A percentile compares a stretch with the other conserved stretches of the same genome.
Evolutionary conservation across 2,329 filamentous ascomycete genomes (phyloP).

Genomic region (Rhexocercosporidium sp.): DNA sequence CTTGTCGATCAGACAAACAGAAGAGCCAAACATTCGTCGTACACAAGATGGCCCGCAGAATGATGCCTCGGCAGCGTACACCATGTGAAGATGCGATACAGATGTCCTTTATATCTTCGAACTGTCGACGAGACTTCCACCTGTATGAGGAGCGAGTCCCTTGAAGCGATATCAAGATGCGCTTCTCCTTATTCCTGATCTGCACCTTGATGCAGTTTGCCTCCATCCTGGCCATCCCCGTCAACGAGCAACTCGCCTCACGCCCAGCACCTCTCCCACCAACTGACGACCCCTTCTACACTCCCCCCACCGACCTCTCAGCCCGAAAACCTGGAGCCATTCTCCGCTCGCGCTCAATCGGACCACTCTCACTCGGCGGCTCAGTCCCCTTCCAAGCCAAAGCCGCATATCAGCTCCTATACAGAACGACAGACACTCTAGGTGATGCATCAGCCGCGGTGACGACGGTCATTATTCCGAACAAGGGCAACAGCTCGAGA

Average conservation of each 20-base stretch:
- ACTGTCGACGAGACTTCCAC: background rate
- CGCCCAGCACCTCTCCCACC: slow-evolving; percentile 37
- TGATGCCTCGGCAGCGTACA: background rate
- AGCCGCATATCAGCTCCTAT: slow-evolving; percentile 45
- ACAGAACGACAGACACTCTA: no score
- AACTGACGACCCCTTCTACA: slow-evolving; percentile 46
- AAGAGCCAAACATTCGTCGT: background rate
- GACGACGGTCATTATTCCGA: no score
- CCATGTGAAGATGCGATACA: no score
- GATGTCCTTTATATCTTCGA: no score
- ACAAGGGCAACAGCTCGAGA: no score
- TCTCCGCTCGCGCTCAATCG: slow-evolving; percentile 39
- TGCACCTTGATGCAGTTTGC: background rate
- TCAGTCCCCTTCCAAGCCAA: background rate
- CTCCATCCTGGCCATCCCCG: background rate
- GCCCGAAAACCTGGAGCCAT: slow-evolving; percentile 41
- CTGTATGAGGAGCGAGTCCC: background rate
- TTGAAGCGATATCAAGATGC: background rate
- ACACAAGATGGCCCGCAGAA: no score
- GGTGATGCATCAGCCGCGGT: no score
- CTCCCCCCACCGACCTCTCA: slow-evolving; percentile 39
- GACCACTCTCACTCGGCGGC: slow-evolving; percentile 22
- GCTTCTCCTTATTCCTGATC: background rate
- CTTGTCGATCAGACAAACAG: background rate
- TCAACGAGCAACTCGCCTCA: background rate